Conservation (phyloP, 768 basidiomycete genomes). For the Lactarius sanguifluus region DNA sequence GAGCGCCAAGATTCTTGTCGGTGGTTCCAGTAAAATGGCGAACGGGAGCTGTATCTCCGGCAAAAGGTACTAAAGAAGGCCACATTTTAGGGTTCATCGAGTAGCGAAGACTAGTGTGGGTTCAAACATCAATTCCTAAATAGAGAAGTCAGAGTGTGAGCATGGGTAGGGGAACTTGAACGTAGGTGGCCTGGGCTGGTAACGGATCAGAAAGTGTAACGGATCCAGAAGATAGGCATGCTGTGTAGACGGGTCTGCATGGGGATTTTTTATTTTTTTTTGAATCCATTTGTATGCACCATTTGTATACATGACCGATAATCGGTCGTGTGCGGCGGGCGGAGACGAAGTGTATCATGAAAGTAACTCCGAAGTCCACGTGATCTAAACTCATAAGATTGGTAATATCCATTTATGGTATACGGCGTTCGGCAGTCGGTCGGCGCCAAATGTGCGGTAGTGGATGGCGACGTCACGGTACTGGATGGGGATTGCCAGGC, state of each 20-base stretch:
- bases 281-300: too few species aligned
- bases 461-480: not conserved
- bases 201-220: not conserved
- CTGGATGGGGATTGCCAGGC: not conserved
- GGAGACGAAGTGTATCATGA: too few species aligned
- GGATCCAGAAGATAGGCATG: not conserved
- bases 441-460: too few species aligned
- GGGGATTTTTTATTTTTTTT: too few species aligned
- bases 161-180: not conserved
- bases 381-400: too few species aligned
- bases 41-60: not conserved
- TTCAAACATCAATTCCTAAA: too few species aligned
- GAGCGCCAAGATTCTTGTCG: not conserved
- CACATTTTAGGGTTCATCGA: not conserved
- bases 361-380: too few species aligned
- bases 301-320: too few species aligned
- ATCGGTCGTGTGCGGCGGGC: too few species aligned
- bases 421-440: too few species aligned
- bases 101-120: not conserved
- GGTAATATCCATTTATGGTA: too few species aligned
- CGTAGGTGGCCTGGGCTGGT: not conserved
- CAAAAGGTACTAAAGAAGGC: not conserved
- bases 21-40: not conserved
- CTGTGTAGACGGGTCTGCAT: not conserved
- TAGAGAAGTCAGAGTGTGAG: not conserved